Evolutionary conservation across 2,329 filamentous ascomycete genomes (phyloP).

Genomic region (Microsporum ferrugineum): DNA sequence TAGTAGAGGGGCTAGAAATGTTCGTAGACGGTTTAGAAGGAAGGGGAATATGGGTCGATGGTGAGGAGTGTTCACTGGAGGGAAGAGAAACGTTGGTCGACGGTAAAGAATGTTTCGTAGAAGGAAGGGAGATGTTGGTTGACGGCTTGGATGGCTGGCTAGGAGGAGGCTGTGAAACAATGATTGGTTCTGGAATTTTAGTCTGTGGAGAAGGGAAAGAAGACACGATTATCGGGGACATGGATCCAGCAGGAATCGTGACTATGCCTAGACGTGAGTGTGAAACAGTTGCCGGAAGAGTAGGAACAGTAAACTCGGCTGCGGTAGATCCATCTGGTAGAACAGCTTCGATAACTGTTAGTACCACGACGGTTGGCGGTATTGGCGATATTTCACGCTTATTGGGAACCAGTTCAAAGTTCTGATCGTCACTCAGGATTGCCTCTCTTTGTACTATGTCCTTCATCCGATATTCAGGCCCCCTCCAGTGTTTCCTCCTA

Average conservation of each 20-base stretch:
- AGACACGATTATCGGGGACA: conserved; percentile 9
- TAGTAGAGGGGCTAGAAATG: neutral
- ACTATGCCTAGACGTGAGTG: conserved; percentile 16
- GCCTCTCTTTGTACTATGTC: neutral
- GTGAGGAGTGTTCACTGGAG: neutral
- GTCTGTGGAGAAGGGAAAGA: conserved; percentile 5
- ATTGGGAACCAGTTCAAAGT: neutral
- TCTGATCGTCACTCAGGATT: neutral
- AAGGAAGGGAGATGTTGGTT: neutral
- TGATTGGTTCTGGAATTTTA: neutral
- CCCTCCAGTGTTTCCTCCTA: neutral
- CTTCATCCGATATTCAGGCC: neutral
- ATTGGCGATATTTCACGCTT: neutral
- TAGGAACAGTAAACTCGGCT: conserved; percentile 16
- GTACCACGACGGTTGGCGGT: conserved; percentile 12
- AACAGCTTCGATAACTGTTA: conserved; percentile 18
- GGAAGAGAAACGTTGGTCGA: neutral
- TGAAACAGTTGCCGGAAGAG: conserved; percentile 19
- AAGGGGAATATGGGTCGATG: neutral
- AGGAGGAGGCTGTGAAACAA: neutral
- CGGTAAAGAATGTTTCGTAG: neutral
- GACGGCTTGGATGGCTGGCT: neutral
- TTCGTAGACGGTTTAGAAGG: neutral
- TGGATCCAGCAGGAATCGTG: conserved; percentile 17
- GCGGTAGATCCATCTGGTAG: conserved; percentile 17